Percentiles rank a stretch among this genome's conserved stretches.
phyloP scores from a whole-genome alignment of 257 asterid genomes.

The Solanum pimpinellifolium region DNA sequence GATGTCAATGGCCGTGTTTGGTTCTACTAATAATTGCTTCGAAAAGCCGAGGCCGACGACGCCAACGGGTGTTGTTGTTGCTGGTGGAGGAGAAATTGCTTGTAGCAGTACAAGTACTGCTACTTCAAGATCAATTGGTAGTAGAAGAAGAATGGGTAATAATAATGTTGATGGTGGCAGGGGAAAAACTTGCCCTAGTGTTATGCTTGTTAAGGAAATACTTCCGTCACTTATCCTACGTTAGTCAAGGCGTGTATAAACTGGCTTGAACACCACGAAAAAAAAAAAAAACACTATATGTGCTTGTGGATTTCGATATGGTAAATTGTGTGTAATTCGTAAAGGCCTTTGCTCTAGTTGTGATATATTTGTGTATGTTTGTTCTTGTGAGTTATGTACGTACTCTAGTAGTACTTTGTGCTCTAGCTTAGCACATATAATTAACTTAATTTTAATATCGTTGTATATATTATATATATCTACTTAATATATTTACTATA shows the following conservation, averaged over 20 bases:
- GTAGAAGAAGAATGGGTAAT: neutral
- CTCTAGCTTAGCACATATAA: neutral
- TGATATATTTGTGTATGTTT: neutral
- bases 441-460: neutral
- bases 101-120: neutral
- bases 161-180: neutral
- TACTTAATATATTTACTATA: neutral
- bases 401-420: neutral
- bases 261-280: rapidly evolving
- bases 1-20: neutral
- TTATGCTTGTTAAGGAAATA: neutral
- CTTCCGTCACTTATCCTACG: neutral
- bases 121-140: neutral
- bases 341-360: neutral
- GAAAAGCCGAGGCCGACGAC: neutral
- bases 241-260: neutral
- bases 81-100: neutral
- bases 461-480: neutral
- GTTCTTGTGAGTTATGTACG: neutral
- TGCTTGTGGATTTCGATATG: neutral
- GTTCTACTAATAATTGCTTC: neutral
- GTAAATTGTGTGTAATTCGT: neutral
- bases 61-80: neutral
- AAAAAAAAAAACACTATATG: neutral
- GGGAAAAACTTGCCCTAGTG: neutral